Conservation (phyloP, 2,329 filamentous ascomycete species). For the Arthrinium phaeospermum region DNA sequence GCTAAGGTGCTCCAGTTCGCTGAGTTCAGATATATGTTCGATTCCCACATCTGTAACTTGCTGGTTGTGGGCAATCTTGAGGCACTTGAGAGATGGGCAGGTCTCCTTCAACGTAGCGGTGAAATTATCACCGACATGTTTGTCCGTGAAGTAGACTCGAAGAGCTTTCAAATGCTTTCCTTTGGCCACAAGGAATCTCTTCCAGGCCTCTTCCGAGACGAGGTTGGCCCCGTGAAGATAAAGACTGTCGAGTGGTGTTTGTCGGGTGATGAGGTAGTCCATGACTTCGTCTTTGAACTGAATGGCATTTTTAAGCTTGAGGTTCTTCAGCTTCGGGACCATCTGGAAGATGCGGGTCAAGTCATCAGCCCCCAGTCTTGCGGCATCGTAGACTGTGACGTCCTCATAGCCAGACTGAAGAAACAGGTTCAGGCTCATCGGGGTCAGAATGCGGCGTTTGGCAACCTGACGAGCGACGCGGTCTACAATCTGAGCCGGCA, state of each 20-base stretch:
- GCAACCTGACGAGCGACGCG: constrained; percentile 65
- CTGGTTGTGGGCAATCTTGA: constrained; percentile 86
- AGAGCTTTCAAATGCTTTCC: constrained; percentile 70
- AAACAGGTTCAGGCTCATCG: constrained; percentile 63
- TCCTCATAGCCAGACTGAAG: constrained; percentile 56
- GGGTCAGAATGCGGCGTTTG: constrained; percentile 62
- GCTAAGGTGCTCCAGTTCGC: constrained; percentile 74
- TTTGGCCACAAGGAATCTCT: constrained; percentile 67
- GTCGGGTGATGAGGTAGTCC: constrained; percentile 78
- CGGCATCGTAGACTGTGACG: constrained; percentile 63
- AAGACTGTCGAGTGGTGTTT: constrained; percentile 71
- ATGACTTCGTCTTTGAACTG: constrained; percentile 89
- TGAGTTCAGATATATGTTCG: constrained; percentile 65
- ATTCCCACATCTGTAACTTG: constrained; percentile 72
- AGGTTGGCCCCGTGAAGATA: constrained; percentile 87
- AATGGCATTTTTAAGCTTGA: constrained; percentile 84
- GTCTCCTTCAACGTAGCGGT: constrained; percentile 64
- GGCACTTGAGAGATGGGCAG: constrained; percentile 71
- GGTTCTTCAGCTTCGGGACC: constrained; percentile 69
- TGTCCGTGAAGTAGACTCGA: constrained; percentile 84
- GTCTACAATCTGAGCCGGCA: constrained; percentile 61
- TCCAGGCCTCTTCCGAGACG: constrained; percentile 78
- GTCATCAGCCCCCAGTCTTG: constrained; percentile 75
- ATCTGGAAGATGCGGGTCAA: constrained; percentile 81
- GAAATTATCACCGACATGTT: constrained; percentile 76